Evolutionary conservation across 2,329 filamentous ascomycete genomes (phyloP), one percentile per base, ranked within the genome.

Genomic region (Colletotrichum tropicicola): DNA sequence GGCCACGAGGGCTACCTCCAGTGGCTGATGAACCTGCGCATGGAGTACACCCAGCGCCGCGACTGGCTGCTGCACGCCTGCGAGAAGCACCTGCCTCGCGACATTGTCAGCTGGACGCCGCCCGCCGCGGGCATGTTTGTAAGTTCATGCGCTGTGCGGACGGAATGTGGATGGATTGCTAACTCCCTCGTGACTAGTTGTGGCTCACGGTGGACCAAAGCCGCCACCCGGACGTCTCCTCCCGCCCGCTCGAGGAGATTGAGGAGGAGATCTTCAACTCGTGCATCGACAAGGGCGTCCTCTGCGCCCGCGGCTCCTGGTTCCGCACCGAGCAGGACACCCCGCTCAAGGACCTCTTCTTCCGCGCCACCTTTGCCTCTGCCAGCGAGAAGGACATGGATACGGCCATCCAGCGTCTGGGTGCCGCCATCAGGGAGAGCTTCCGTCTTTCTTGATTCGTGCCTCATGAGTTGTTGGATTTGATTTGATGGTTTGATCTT

Each of bases 51-150:
- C 1, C 82, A 83, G 69, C 88, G 95, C 65, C 84, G 96, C 59
- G 87, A 98, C 73, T 85, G 88, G 25, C 87, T 99, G 61, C 82
- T 97, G 5, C 83, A 85, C 7, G 93, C 94, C 0, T 98, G 94
- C 74, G 92, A 96, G 77, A 86, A 88, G 68, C 87, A 91, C 70
- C 80, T 98, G 19, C 94, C 94, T 0, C 80, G 75, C 23, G 89
- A 92, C 21, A 83, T 98, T 32, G 91, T 93, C 17, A 89, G 84
- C 76, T 98, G 94, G 94, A 86, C 82, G 25, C 87, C 92, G 0
- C 94, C 95, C 0, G 86, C 85, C 61, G 93, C 94, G 1, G 95
- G 95, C 75, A 99, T 99, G 96, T 99, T 99, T 86, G 91, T 93
- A 79, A 85, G 91, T 57, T n/a, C n/a, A n/a, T n/a, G n/a, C n/a